phyloP scores from a whole-genome alignment of 75 land plant species.

The Sequoiadendron giganteum region DNA sequence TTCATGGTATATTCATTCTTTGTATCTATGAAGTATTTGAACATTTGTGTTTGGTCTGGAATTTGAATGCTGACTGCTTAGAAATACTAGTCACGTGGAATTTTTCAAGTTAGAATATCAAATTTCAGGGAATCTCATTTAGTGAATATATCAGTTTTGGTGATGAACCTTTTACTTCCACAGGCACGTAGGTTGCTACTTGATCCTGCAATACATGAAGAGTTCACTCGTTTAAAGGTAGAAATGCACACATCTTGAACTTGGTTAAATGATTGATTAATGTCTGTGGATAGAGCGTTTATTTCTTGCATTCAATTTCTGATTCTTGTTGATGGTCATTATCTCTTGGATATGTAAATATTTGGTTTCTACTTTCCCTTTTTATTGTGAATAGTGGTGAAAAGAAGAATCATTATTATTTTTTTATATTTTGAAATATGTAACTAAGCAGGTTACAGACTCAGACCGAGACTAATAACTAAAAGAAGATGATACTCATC shows the following conservation, averaged over 20 bases:
- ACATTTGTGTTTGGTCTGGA: background rate
- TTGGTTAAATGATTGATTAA: background rate
- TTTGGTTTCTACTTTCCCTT: background rate
- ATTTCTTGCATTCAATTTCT: background rate
- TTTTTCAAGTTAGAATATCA: background rate
- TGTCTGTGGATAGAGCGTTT: background rate
- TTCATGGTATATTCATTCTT: background rate
- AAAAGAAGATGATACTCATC: too few species aligned
- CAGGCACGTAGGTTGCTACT: conserved; percentile 87
- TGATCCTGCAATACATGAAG: conserved; percentile 98
- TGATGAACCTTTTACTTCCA: background rate
- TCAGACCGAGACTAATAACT: too few species aligned
- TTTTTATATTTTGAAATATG: too few species aligned
- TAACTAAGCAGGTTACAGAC: too few species aligned
- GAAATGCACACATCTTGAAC: background rate
- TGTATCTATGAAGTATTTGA: background rate
- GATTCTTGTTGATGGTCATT: background rate
- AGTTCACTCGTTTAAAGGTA: conserved; percentile 95
- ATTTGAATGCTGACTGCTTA: background rate
- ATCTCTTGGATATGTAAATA: background rate
- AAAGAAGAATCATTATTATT: background rate
- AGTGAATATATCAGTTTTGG: background rate
- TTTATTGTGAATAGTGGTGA: background rate
- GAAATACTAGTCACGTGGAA: background rate
- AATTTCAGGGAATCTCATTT: background rate